Base-by-base conservation (phyloP, 1,139 yeast genomes). In the Pichia sp. region DNA sequence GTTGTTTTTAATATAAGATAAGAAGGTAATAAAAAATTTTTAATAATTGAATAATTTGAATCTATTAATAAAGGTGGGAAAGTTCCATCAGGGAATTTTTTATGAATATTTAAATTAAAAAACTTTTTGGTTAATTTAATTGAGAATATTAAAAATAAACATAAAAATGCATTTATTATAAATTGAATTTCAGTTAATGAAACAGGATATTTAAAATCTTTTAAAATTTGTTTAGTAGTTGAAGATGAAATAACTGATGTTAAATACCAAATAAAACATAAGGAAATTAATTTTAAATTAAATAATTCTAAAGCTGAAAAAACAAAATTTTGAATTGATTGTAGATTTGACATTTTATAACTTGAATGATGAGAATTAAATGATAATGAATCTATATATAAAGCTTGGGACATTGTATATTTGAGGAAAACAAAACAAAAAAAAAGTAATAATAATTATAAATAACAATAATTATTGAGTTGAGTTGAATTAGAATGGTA, bases 161-260 rank as follows among this genome's bases (percentile, higher is more conserved):
- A 78, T 40, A 78, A 63, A 4, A 67, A 35, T 3, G 80, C 81
- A 53, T 87, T 87, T 54, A 86, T 68, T 35, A 82, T 57, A 59
- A 90, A 90, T 66, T 90, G 97, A 41, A 82, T 70, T 70, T 89
- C 87, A 0, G 97, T 87, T 46, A 90, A 72, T 0, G 95, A 82
- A 9, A 87, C 80, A 1, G 97, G 96, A 60, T 82, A 84, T 39
- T 76, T 76, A 62, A 82, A 87, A 40, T 71, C 70, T 50, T 71
- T 76, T 49, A 90, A 67, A 43, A 90, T 86, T 43, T 80, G 67
- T 61, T 90, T 90, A 46, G 94, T 81, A 38, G 92, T 71, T 55
- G 87, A 87, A 55, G 82, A 83, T 6, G 96, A 84, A 20, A 89
- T 64, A 12, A 94, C 89, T 34, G 94, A 82, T n/a, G 82, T 70